Percentiles rank a stretch among this genome's conserved stretches.
Evolutionary conservation across 352 stramenopile genomes (phyloP).

Genomic region (Pythium brassicae): DNA sequence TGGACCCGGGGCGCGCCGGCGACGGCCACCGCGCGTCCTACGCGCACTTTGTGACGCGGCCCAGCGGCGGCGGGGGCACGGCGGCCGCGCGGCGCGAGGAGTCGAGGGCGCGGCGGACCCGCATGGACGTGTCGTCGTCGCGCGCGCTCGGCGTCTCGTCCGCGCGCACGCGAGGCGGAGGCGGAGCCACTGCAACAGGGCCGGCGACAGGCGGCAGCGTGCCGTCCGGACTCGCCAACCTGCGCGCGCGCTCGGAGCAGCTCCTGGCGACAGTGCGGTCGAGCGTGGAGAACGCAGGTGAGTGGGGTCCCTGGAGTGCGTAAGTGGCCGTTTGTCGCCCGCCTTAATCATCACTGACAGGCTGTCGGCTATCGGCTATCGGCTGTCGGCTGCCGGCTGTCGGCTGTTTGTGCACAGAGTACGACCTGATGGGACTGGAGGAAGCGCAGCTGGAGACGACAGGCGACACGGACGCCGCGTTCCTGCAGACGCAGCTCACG

Average conservation of each 20-base stretch:
- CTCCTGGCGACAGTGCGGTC: slow-evolving; percentile 34
- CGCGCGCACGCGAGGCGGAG: neutral
- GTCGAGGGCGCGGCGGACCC: slow-evolving; percentile 5
- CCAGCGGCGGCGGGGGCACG: neutral
- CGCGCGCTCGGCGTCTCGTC: slow-evolving; percentile 2
- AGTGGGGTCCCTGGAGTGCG: too few relatives aligned
- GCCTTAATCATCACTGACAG: too few relatives aligned
- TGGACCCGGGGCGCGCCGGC: slow-evolving; percentile 7
- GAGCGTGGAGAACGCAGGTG: slow-evolving; percentile 39
- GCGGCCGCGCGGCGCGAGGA: neutral
- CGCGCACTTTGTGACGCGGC: slow-evolving; percentile 11
- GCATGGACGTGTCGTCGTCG: slow-evolving; percentile 3
- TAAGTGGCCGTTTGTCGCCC: too few relatives aligned
- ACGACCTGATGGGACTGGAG: slow-evolving; percentile 15
- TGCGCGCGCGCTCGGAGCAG: slow-evolving; percentile 31
- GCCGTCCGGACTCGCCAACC: slow-evolving; percentile 13
- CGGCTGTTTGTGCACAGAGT: slow-evolving; percentile 7
- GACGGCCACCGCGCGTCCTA: slow-evolving; percentile 7
- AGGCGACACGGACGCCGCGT: slow-evolving; percentile 19
- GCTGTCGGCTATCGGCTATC: neutral
- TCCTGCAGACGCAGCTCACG: slow-evolving; percentile 49
- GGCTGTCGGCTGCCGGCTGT: neutral
- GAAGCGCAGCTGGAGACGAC: slow-evolving; percentile 10
- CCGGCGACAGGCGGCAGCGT: slow-evolving; percentile 1
- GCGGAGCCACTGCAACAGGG: neutral